Conservation (phyloP, 2,329 filamentous ascomycete species). For the Trichophyton mentagrophytes region DNA sequence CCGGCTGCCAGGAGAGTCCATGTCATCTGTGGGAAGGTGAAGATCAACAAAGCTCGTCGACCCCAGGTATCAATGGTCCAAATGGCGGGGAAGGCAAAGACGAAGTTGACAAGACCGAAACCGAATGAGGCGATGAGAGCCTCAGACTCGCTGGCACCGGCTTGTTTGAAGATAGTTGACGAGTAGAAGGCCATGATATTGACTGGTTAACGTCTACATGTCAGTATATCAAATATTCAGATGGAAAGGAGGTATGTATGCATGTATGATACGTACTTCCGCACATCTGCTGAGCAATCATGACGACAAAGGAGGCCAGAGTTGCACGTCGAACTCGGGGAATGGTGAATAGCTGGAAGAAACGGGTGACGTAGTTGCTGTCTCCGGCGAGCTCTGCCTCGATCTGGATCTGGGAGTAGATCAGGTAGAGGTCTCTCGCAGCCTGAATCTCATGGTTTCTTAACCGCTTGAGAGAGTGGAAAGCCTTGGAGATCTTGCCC, state of each 20-base stretch:
- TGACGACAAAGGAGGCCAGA: conserved; percentile 63
- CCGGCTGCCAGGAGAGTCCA: conserved; percentile 55
- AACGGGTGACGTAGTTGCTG: conserved; percentile 49
- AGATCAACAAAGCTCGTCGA: conserved; percentile 48
- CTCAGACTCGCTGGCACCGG: conserved; percentile 43
- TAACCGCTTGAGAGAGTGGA: conserved; percentile 44
- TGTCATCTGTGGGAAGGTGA: conserved; percentile 56
- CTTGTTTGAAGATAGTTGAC: conserved; percentile 43
- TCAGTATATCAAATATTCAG: conserved; percentile 15
- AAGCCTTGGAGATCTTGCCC: conserved; percentile 48
- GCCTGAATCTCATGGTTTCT: conserved; percentile 49
- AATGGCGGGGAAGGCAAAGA: conserved; percentile 52
- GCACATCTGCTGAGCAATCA: conserved; percentile 66
- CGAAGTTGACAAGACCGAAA: conserved; percentile 52
- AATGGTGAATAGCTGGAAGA: conserved; percentile 41
- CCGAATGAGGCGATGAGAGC: conserved; percentile 53
- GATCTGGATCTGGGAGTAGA: conserved; percentile 40
- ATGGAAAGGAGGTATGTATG: conserved; percentile 14
- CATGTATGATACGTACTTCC: conserved; percentile 25
- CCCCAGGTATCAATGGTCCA: conserved; percentile 57
- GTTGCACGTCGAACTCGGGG: conserved; percentile 48
- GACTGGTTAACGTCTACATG: conserved; percentile 21
- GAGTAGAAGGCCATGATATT: conserved; percentile 70
- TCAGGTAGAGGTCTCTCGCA: conserved; percentile 51
- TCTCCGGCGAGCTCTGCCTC: conserved; percentile 32